Base-by-base conservation (phyloP, 2,329 filamentous ascomycete species). In the Boeremia exigua region DNA sequence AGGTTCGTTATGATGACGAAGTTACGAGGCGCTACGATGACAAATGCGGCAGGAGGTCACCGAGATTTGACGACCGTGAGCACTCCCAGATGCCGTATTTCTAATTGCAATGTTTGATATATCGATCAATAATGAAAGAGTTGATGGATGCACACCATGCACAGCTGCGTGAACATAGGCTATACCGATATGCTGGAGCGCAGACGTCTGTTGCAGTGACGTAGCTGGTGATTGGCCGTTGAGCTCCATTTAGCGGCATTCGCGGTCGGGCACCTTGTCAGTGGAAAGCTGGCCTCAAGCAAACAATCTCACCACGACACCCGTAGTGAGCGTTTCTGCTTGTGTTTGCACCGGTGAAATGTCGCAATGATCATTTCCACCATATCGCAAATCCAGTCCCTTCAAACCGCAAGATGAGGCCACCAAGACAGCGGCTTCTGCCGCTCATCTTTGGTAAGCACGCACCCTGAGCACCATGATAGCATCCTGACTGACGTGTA, bases 211-310 rank as follows among this genome's bases (percentile, higher is more conserved):
- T 23, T 32, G 46, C 42, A 23, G 63, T 69, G 66, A 69, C 65
- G 65, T 67, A 62, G 64, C 64, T 57, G 57, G 58, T 70, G 69
- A 74, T 74, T 72, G 70, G 71, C 57, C 51, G 48, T 45, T 40
- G 42, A 56, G 53, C 39, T 44, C 28, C 19, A 56, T 56, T 53
- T 55, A 54, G 60, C 62, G 61, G 63, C 63, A 59, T 54, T 40
- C 45, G 58, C 57, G 34, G 48, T 59, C 59, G 46, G 42, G 61
- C 48, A 52, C 54, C 56, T 56, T 57, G 59, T 56, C 58, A 63
- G 56, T 62, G 43, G 62, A 68, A 72, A 74, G 67, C 70, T 74
- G 70, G 70, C 72, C 68, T 74, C 62, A 68, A 48, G 55, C 61
- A 64, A 64, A 61, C 65, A 68, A 58, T 46, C 46, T 52, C 58